Conservation (phyloP, 257 asterid genomes). For the Primulina huaijiensis region DNA sequence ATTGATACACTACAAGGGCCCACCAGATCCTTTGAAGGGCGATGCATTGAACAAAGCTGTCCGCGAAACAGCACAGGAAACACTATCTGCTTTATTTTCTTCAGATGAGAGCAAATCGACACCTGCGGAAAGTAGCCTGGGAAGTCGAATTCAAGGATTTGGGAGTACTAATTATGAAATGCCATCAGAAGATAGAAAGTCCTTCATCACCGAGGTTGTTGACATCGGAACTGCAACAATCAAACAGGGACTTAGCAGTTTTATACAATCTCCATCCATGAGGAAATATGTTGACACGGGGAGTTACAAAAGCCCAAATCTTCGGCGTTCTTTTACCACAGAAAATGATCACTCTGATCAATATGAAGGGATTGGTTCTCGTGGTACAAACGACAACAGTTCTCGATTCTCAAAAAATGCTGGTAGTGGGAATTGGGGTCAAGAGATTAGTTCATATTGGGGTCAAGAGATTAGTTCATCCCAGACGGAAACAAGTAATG, state of each 20-base stretch:
- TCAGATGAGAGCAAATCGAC: slow-evolving; percentile 72
- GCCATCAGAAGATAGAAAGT: slow-evolving; percentile 76
- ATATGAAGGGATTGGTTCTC: slow-evolving; percentile 52
- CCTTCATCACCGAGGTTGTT: slow-evolving; percentile 89
- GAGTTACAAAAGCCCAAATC: slow-evolving; percentile 81
- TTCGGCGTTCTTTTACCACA: slow-evolving; percentile 73
- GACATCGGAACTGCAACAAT: slow-evolving; percentile 89
- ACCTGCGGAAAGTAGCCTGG: slow-evolving; percentile 62
- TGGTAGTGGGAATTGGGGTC: slow-evolving; percentile 70
- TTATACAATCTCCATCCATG: slow-evolving; percentile 70
- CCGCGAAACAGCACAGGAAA: slow-evolving; percentile 95
- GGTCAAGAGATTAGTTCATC: slow-evolving; percentile 55
- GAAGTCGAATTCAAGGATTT: slow-evolving; percentile 92
- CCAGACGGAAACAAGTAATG: slow-evolving; percentile 49
- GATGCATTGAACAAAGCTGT: slow-evolving; percentile 93
- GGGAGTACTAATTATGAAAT: slow-evolving; percentile 72
- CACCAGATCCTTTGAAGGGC: slow-evolving; percentile 89
- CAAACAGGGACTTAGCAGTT: slow-evolving; percentile 80
- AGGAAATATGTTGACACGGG: slow-evolving; percentile 66
- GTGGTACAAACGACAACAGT: slow-evolving; percentile 40
- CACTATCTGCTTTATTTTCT: slow-evolving; percentile 78
- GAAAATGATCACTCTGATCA: slow-evolving; percentile 59
- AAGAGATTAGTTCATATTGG: slow-evolving; percentile 60
- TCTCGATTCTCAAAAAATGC: slow-evolving; percentile 56
- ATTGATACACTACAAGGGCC: slow-evolving; percentile 90